Evolutionary conservation across 129 eudicot species (phyloP), one percentile per base, ranked within the genome.

Genomic region (Escallonia herrerae): DNA sequence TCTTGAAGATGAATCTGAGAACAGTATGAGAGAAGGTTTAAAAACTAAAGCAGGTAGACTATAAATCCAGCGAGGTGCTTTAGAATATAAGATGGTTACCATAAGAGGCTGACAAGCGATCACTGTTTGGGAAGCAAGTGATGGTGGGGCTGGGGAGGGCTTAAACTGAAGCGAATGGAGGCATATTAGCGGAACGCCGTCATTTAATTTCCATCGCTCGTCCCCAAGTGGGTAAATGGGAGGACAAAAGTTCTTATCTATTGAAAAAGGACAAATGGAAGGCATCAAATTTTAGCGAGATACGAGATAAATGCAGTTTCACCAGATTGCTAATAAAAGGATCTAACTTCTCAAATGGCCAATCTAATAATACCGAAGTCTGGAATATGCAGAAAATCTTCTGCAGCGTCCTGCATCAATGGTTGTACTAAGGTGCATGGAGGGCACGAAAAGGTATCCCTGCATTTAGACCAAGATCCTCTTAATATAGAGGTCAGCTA

Each of bases 361-460:
- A 39, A 52, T 4, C 9, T 47, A 39, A 45, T 9, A 49, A 67
- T 93, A 93, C 99, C 96, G 68, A 93, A 93, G n/a, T 86, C 91
- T 22, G 99, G 99, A 77, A 84, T 72, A 47, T 76, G 65, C 65
- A 77, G 56, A 13, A 51, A 73, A 74, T 82, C 83, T 55, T 73
- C 84, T 43, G 80, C 50, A 56, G 86, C 72, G 67, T 77, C 78
- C 55, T 73, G 77, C 86, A 85, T 83, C 62, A 87, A 80, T 22
- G 96, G 99, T 76, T 93, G 99, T 58, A 93, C 78, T 66, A 93
- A 77, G 15, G 99, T 81, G 70, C 95, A 93, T 52, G 96, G 95
- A 78, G 96, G 96, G 62, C 79, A 89, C 69, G 93, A 89, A 79
- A 81, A 93, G 42, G 96, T 89, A 80, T 93, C 99, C 83, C 99